Evolutionary conservation across 306 rosid species (phyloP).

Genomic region (Gynostemma pentaphyllum): DNA sequence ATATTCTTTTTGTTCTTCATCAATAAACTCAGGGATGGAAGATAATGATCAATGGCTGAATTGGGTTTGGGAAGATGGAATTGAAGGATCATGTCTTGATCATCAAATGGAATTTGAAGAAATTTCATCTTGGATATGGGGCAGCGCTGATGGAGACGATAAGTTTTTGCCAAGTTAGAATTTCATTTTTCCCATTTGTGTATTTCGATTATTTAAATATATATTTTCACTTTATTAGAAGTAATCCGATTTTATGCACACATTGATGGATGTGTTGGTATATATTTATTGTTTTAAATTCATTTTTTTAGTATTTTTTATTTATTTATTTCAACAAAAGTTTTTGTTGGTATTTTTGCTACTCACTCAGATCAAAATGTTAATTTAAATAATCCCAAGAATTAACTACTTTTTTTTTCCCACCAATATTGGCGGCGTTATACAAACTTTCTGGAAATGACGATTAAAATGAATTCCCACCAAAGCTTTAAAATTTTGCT

Average conservation of each 20-base stretch:
- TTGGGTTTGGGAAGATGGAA: slow-evolving; percentile 2
- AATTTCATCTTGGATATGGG: slow-evolving; percentile 7
- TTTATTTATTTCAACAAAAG: no score
- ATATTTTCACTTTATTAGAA: no score
- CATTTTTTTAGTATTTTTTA: no score
- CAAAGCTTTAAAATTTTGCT: not conserved
- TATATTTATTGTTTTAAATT: no score
- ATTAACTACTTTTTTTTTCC: no score
- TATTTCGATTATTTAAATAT: not conserved
- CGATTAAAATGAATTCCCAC: not conserved
- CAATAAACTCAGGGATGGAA: not conserved
- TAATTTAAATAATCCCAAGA: no score
- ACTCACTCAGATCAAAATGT: no score
- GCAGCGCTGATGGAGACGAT: not conserved
- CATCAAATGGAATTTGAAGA: slow-evolving; percentile 2
- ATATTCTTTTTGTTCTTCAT: not conserved
- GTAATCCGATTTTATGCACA: no score
- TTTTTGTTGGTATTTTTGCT: no score
- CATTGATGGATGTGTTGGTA: no score
- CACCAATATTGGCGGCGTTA: no score
- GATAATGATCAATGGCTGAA: not conserved
- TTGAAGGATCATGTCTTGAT: not conserved
- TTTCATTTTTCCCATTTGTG: not conserved
- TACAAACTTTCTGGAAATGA: not conserved
- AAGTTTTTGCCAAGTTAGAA: not conserved